Percentiles rank a stretch among this genome's conserved stretches.
Evolutionary conservation across 331 rosid species (phyloP).

Genomic region (Quercus phellos): DNA sequence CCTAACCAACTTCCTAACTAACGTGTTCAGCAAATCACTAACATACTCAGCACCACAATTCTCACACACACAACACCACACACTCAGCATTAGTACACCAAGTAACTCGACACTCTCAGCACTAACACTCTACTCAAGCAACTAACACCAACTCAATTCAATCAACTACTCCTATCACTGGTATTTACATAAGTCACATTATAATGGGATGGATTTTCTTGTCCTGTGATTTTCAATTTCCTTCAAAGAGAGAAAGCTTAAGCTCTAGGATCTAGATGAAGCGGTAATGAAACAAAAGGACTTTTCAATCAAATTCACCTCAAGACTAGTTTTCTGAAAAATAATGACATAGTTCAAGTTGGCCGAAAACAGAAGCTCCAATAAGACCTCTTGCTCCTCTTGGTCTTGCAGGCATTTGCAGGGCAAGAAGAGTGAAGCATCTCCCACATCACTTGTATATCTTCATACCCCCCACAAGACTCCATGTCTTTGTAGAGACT

Average conservation of each 20-base stretch:
- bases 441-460: conserved; percentile 88
- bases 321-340: background rate
- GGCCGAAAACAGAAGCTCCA: conserved; percentile 45
- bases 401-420: conserved; percentile 22
- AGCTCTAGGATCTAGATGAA: background rate
- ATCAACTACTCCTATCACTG: background rate
- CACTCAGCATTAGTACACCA: no score
- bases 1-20: no score
- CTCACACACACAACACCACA: no score
- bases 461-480: conserved; percentile 69
- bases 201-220: background rate
- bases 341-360: conserved; percentile 18
- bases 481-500: conserved; percentile 67
- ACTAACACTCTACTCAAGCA: no score
- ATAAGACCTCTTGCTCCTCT: conserved; percentile 23
- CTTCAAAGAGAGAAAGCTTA: background rate
- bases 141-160: no score
- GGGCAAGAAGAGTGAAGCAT: conserved; percentile 70
- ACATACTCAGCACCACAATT: no score
- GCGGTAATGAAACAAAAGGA: background rate
- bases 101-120: no score
- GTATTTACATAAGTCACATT: conserved; percentile 6
- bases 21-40: no score
- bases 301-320: background rate
- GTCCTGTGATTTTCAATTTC: background rate